Evolutionary conservation across 768 basidiomycete genomes (phyloP).

Genomic region (Grammothele lineata): DNA sequence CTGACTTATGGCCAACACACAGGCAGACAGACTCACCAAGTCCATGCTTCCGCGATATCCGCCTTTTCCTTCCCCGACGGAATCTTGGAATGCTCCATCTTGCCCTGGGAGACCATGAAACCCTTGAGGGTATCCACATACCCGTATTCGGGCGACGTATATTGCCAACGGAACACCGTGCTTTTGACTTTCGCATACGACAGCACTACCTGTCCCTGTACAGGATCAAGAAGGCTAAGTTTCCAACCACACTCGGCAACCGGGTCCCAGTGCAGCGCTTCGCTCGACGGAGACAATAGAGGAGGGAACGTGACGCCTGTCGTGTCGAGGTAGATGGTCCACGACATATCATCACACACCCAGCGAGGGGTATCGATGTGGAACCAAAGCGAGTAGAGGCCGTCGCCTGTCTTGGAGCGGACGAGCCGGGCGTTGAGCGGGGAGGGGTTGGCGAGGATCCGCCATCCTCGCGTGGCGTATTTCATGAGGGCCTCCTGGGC

Average conservation of each 20-base stretch:
- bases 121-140: neutral
- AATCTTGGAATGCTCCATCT: neutral
- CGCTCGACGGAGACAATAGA: neutral
- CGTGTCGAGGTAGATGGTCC: slow-evolving; percentile 15
- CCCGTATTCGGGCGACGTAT: neutral
- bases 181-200: neutral
- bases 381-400: neutral
- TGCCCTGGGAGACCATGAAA: slow-evolving; percentile 1
- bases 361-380: slow-evolving; percentile 7
- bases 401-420: neutral
- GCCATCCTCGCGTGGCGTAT: slow-evolving; percentile 32
- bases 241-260: slow-evolving; percentile 11
- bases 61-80: neutral
- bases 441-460: slow-evolving; percentile 15
- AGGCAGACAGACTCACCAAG: slow-evolving; percentile 8
- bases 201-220: too few relatives aligned
- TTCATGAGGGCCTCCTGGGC: slow-evolving; percentile 1
- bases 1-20: neutral
- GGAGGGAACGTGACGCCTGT: slow-evolving; percentile 4
- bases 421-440: slow-evolving; percentile 2
- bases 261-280: slow-evolving; percentile 13
- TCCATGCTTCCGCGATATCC: slow-evolving; percentile 1
- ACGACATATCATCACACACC: slow-evolving; percentile 16
- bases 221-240: too few relatives aligned
- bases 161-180: slow-evolving; percentile 1